Evolutionary conservation across 1,284 basidiomycete genomes (phyloP).

Genomic region (Puccinia triticina): DNA sequence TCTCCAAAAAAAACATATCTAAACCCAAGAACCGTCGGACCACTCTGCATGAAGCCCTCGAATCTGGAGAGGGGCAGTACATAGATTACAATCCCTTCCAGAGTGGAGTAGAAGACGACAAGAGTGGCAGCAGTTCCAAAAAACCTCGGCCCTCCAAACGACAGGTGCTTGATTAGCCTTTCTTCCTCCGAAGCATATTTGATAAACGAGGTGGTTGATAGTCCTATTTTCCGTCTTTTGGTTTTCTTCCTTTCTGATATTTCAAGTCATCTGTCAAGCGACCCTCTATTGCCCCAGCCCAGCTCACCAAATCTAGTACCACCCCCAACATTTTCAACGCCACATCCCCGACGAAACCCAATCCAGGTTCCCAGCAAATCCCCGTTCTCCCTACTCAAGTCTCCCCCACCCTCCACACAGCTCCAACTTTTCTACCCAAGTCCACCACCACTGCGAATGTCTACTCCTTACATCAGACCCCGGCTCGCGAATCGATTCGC

Average conservation of each 20-base stretch:
- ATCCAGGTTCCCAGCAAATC: constrained; percentile 12
- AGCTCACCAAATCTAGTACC: constrained; percentile 22
- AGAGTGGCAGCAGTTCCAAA: constrained; percentile 52
- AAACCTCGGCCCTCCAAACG: constrained; percentile 33
- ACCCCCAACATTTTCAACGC: constrained; percentile 34
- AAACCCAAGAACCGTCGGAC: constrained; percentile 40
- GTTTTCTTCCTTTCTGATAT: background rate
- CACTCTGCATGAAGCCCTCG: constrained; percentile 43
- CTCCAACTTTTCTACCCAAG: constrained; percentile 43
- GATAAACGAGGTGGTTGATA: background rate
- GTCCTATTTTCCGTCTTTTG: background rate
- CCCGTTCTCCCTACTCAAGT: constrained; percentile 3
- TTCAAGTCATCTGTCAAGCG: constrained; percentile 31
- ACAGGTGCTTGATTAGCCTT: constrained; percentile 28
- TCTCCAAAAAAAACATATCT: constrained; percentile 18
- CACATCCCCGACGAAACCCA: background rate
- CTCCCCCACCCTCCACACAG: constrained; percentile 20
- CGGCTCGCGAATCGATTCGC: constrained; percentile 22
- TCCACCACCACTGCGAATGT: constrained; percentile 45
- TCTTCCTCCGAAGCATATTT: background rate
- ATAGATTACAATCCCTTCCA: constrained; percentile 66
- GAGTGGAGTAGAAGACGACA: constrained; percentile 62
- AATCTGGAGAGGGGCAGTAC: constrained; percentile 60
- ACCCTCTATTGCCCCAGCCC: constrained; percentile 19
- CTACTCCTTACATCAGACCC: constrained; percentile 25